Conservation (phyloP, 2,329 filamentous ascomycete genomes). For the Fusarium sororula region DNA sequence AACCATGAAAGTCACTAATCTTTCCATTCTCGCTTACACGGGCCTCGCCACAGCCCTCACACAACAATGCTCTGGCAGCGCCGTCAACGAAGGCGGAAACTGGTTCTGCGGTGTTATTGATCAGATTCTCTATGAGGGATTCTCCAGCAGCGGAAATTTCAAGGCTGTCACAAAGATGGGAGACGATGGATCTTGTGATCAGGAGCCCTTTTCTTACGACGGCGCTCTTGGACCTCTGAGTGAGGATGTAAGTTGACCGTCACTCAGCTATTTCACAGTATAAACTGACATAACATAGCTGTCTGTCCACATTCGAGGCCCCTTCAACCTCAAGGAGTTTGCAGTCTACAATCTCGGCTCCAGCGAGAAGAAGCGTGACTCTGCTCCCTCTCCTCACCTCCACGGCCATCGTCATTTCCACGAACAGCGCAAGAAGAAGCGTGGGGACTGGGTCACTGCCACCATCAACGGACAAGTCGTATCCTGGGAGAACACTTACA, state of each 20-base stretch:
- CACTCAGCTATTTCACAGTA: neutral
- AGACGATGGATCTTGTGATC: conserved; percentile 62
- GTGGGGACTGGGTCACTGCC: conserved; percentile 59
- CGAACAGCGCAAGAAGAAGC: conserved; percentile 56
- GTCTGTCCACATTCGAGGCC: conserved; percentile 77
- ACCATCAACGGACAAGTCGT: conserved; percentile 66
- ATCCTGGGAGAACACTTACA: conserved; percentile 67
- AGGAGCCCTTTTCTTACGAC: conserved; percentile 60
- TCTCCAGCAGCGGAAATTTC: conserved; percentile 70
- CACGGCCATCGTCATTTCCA: conserved; percentile 62
- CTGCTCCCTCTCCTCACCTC: conserved; percentile 37
- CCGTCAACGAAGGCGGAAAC: conserved; percentile 61
- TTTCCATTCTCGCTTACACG: conserved; percentile 42
- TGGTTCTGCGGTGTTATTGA: conserved; percentile 72
- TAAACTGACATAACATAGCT: conserved; percentile 58
- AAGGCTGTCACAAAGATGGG: conserved; percentile 71
- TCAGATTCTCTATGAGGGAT: conserved; percentile 73
- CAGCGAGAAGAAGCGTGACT: conserved; percentile 43
- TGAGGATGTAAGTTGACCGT: conserved; percentile 67
- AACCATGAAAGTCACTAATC: conserved; percentile 47
- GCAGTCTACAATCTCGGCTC: conserved; percentile 71
- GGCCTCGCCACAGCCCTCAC: conserved; percentile 45
- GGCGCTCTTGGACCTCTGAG: conserved; percentile 74
- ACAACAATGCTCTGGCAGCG: conserved; percentile 49
- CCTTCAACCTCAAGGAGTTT: conserved; percentile 71